A percentile compares a stretch with the other conserved stretches of the same genome.
Conservation (phyloP, 169 alveolate species). For the Eimeria tenella region DNA sequence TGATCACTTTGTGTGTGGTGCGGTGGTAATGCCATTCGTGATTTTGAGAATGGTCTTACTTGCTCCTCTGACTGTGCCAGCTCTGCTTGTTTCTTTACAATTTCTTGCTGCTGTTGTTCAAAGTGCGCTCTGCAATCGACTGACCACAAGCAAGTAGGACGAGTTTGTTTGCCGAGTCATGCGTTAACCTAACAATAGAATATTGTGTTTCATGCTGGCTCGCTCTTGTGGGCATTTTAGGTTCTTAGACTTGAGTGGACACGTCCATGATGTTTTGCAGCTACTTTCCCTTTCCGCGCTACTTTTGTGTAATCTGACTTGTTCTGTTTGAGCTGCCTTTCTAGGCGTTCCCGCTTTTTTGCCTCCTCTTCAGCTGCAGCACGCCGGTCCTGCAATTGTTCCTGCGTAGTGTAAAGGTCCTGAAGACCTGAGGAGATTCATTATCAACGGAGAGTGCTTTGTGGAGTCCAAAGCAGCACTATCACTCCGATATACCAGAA, state of each 20-base stretch:
- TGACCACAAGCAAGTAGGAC: neutral
- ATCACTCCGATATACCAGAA: no score
- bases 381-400: conserved; percentile 82
- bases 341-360: conserved; percentile 84
- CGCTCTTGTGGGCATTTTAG: no score
- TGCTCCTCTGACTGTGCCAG: conserved; percentile 70
- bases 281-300: neutral
- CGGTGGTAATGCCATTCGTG: neutral
- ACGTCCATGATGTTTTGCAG: no score
- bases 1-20: neutral
- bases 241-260: neutral
- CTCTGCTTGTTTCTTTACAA: conserved; percentile 57
- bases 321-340: conserved; percentile 83
- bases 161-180: no score
- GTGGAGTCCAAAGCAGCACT: neutral
- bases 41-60: neutral
- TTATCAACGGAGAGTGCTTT: neutral
- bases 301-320: conserved; percentile 62
- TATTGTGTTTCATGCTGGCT: no score
- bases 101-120: conserved; percentile 60
- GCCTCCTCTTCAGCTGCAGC: conserved; percentile 86
- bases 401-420: conserved; percentile 83
- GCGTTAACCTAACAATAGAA: no score
- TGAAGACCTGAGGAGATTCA: conserved; percentile 37
- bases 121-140: conserved; percentile 28